A percentile compares a stretch with the other conserved stretches of the same genome.
These are phyloP conservation scores for Blastocrithidia nonstop DNA, from an alignment of 208 protist genomes.

Conservation along the genomic window DNA sequence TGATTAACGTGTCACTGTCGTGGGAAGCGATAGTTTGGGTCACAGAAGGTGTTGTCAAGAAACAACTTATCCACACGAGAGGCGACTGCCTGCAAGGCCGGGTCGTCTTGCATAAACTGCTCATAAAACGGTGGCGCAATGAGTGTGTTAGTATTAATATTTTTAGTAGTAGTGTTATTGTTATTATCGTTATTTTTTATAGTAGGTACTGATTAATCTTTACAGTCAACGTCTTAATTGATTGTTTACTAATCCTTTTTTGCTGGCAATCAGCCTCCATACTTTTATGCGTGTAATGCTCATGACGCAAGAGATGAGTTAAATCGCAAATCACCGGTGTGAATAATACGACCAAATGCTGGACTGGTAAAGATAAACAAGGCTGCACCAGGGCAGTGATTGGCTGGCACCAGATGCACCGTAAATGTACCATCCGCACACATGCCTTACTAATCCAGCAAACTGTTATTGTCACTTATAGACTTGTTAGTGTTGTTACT, in stretches of 20 bases:
- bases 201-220: too few species aligned
- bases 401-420: slow-evolving; percentile 56
- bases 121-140: slow-evolving; percentile 17
- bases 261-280: too few species aligned
- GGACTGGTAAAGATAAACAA: slow-evolving; percentile 78
- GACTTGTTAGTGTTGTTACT: background rate
- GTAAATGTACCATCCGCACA: too few species aligned
- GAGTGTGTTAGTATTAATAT: background rate
- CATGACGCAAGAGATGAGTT: slow-evolving; percentile 14
- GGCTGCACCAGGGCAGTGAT: slow-evolving; percentile 85
- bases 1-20: slow-evolving; percentile 32
- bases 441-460: too few species aligned
- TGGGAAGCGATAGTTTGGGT: slow-evolving; percentile 64
- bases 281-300: slow-evolving; percentile 1
- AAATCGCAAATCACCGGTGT: slow-evolving; percentile 90
- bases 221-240: background rate
- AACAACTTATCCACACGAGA: slow-evolving; percentile 60
- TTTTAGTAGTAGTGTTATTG: background rate
- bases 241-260: too few species aligned
- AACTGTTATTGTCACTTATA: background rate
- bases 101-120: slow-evolving; percentile 33
- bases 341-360: slow-evolving; percentile 46
- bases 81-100: slow-evolving; percentile 18
- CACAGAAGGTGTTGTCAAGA: slow-evolving; percentile 89
- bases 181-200: too few species aligned